Evolutionary conservation across 768 basidiomycete genomes (phyloP).

Genomic region (Psilocybe subaeruginosa): DNA sequence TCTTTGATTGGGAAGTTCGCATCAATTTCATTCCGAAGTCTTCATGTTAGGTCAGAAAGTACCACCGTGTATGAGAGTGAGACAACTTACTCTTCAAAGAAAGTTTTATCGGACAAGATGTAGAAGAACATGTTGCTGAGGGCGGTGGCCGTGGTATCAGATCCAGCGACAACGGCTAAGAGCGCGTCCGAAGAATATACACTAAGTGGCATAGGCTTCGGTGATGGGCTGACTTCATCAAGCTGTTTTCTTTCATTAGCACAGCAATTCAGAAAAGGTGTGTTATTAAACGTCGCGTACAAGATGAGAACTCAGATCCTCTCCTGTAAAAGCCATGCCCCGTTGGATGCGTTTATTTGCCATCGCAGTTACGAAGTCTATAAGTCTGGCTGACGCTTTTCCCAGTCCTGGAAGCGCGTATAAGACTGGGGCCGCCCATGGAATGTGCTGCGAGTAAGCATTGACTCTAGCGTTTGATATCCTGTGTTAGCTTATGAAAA

Average conservation of each 20-base stretch:
- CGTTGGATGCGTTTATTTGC: constrained; percentile 20
- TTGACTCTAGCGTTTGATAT: constrained; percentile 13
- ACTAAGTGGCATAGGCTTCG: constrained; percentile 12
- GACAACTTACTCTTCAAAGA: constrained; percentile 7
- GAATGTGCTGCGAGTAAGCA: constrained; percentile 26
- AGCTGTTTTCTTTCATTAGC: constrained; percentile 1
- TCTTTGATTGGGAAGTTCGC: constrained; percentile 13
- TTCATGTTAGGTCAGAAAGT: neutral
- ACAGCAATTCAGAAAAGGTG: neutral
- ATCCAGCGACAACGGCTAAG: constrained; percentile 33
- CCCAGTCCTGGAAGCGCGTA: constrained; percentile 15
- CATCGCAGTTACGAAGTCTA: constrained; percentile 21
- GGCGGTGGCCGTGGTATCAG: constrained; percentile 32
- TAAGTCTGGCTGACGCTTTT: constrained; percentile 13
- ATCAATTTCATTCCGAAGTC: constrained; percentile 31
- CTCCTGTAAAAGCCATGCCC: constrained; percentile 1
- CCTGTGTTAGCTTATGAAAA: neutral
- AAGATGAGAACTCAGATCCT: constrained; percentile 34
- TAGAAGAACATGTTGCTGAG: constrained; percentile 30
- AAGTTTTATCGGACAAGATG: constrained; percentile 26
- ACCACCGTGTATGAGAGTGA: neutral
- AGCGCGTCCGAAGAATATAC: constrained; percentile 23
- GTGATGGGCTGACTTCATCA: constrained; percentile 16
- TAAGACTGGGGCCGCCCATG: constrained; percentile 22
- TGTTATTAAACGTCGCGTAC: neutral